Evolutionary conservation across 2,329 filamentous ascomycete species (phyloP).

Genomic region (Ceratocystis smalleyi): DNA sequence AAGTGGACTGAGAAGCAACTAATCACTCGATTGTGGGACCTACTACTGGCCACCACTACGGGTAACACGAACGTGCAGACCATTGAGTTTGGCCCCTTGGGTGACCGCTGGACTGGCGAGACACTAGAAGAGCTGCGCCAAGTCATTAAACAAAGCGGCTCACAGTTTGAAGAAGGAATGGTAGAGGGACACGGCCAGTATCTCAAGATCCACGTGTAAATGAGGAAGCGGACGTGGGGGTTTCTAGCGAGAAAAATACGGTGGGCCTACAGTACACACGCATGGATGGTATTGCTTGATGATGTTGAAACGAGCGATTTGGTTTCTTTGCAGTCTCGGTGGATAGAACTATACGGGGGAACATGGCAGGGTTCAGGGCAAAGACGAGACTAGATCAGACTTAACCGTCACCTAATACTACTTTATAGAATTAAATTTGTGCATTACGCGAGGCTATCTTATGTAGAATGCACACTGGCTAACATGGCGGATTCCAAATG

Average conservation of each 20-base stretch:
- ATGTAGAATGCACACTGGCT: too few species aligned
- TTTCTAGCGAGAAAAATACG: background rate
- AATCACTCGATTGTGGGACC: constrained; percentile 8
- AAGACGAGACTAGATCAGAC: background rate
- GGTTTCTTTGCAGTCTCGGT: background rate
- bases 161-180: constrained; percentile 10
- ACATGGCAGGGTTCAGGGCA: background rate
- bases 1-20: constrained; percentile 13
- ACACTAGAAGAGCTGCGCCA: constrained; percentile 8
- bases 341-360: background rate
- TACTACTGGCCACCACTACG: constrained; percentile 10
- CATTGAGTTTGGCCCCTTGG: constrained; percentile 13
- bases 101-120: constrained; percentile 12
- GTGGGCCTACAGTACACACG: background rate
- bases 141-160: constrained; percentile 7
- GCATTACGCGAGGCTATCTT: too few species aligned
- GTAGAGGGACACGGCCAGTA: constrained; percentile 12
- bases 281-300: background rate
- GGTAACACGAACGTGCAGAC: constrained; percentile 13
- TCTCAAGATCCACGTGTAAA: constrained; percentile 10
- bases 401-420: too few species aligned
- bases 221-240: background rate
- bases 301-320: background rate
- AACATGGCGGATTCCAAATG: too few species aligned
- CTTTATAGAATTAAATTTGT: too few species aligned